phyloP scores from a whole-genome alignment of 257 asterid genomes.

The Solanum raphanifolium region DNA sequence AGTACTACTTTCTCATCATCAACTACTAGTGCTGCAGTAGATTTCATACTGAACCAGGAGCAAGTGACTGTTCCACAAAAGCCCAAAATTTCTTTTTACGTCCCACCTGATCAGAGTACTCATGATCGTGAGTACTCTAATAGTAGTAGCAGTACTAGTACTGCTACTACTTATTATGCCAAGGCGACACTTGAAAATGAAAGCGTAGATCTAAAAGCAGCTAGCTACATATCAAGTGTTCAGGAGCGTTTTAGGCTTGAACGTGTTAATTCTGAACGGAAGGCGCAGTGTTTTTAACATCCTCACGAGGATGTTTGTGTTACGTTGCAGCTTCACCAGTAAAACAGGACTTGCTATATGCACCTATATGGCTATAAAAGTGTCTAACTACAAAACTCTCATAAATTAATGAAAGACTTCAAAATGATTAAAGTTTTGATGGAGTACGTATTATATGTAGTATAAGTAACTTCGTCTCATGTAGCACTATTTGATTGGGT shows the following conservation, averaged over 20 bases:
- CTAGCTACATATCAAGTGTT: slow-evolving; percentile 38
- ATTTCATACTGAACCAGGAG: slow-evolving; percentile 14
- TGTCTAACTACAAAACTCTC: not conserved
- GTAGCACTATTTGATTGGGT: not conserved
- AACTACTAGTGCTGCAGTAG: not conserved
- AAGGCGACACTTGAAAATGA: slow-evolving; percentile 27
- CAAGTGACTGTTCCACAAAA: slow-evolving; percentile 4
- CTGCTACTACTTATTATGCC: not conserved
- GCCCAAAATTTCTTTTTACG: slow-evolving; percentile 9
- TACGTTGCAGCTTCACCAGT: not conserved
- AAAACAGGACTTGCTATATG: not conserved
- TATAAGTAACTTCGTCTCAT: not conserved
- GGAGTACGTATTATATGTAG: not conserved
- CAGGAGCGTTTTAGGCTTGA: slow-evolving; percentile 51
- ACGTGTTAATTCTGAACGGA: slow-evolving; percentile 18
- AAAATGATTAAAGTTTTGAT: not conserved
- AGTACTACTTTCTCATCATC: not conserved
- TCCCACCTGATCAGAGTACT: not conserved
- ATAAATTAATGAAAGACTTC: not conserved
- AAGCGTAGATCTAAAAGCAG: slow-evolving; percentile 43
- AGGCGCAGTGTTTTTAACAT: not conserved
- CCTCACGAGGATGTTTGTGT: not conserved
- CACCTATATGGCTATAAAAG: not conserved
- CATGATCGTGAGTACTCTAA: not conserved
- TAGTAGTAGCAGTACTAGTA: not conserved